Conservation (phyloP, 768 basidiomycete genomes). For the Gyrodon lividus region DNA sequence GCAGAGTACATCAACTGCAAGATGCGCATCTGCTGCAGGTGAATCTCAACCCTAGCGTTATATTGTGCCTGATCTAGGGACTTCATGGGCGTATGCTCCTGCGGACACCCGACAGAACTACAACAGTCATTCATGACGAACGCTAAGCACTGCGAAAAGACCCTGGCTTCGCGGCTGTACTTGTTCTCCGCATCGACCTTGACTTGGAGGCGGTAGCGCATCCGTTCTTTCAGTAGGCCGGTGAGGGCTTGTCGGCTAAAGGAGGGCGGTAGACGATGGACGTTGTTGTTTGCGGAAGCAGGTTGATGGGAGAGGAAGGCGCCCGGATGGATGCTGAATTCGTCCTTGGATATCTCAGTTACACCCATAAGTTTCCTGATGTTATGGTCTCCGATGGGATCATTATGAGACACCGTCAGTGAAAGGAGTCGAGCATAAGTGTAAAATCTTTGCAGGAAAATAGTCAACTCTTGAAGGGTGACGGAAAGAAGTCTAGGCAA, state of each 20-base stretch:
- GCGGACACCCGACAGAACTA: conserved; percentile 38
- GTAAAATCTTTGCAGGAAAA: conserved; percentile 34
- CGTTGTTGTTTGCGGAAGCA: too few relatives aligned
- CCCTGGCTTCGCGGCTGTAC: conserved; percentile 26
- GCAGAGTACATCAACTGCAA: conserved; percentile 34
- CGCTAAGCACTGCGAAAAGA: conserved; percentile 41
- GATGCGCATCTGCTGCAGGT: conserved; percentile 51
- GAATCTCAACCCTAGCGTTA: conserved; percentile 41
- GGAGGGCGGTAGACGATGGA: too few relatives aligned
- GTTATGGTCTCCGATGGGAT: conserved; percentile 15
- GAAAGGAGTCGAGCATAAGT: conserved; percentile 36
- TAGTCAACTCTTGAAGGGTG: conserved; percentile 24
- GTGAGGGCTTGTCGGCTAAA: not conserved
- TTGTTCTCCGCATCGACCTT: conserved; percentile 34
- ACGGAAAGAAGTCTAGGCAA: conserved; percentile 26
- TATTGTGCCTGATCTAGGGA: conserved; percentile 35
- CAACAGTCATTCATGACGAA: conserved; percentile 19
- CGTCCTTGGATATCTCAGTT: too few relatives aligned
- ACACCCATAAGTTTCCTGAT: too few relatives aligned
- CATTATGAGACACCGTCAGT: conserved; percentile 22
- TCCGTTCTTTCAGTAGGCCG: conserved; percentile 18
- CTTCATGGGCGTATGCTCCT: conserved; percentile 34
- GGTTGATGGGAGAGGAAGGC: too few relatives aligned
- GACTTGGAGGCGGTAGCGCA: conserved; percentile 28
- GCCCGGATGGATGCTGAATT: too few relatives aligned